Conservation (phyloP, 2,329 filamentous ascomycete species). For the Madurella mycetomatis region DNA sequence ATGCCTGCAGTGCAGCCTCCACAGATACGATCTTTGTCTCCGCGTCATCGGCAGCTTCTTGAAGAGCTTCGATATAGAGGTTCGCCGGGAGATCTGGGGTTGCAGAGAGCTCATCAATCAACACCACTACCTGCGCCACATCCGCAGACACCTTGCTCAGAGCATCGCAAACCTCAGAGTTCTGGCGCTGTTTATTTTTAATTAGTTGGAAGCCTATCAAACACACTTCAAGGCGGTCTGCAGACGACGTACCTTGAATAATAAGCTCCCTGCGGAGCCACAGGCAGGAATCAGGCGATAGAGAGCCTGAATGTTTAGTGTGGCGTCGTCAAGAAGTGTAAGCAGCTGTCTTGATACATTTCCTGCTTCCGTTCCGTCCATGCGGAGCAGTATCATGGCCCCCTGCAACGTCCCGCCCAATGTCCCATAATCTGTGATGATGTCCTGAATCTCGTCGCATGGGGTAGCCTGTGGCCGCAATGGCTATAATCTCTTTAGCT, state of each 20-base stretch:
- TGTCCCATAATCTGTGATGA: constrained; percentile 7
- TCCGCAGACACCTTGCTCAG: constrained; percentile 4
- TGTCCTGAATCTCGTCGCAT: constrained; percentile 5
- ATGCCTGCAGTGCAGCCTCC: neutral
- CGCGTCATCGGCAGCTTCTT: neutral
- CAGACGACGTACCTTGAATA: too few species aligned
- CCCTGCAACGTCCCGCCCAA: constrained; percentile 5
- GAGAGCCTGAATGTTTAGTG: constrained; percentile 1
- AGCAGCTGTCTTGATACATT: neutral
- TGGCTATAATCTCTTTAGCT: neutral
- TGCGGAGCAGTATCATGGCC: constrained; percentile 6
- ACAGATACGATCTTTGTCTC: neutral
- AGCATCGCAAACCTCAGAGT: neutral
- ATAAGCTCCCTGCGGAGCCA: neutral
- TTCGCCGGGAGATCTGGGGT: neutral
- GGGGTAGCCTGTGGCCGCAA: neutral
- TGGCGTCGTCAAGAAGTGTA: constrained; percentile 1
- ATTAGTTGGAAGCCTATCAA: too few species aligned
- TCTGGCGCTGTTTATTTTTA: neutral
- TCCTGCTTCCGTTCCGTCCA: neutral
- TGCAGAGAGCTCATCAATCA: neutral
- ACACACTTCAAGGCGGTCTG: too few species aligned
- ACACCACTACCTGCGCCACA: neutral
- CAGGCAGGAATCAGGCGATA: neutral
- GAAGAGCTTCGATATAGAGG: neutral